Percentiles rank a stretch among this genome's conserved stretches.
Conservation (phyloP, 83 land plant genomes). For the Picea engelmannii region DNA sequence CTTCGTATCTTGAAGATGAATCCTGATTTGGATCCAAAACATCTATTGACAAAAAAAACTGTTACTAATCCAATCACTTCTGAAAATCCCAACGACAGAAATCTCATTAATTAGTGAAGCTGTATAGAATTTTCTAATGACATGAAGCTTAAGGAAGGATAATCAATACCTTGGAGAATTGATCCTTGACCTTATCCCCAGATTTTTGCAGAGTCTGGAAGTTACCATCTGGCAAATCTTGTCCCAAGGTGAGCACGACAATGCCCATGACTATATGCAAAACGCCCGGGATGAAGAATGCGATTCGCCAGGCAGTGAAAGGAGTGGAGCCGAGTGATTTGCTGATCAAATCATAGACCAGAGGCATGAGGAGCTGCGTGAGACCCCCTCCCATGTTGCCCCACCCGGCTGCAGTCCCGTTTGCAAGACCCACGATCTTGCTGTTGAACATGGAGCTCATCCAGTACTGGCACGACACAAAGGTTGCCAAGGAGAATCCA, state of each 20-base stretch:
- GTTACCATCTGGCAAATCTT: slow-evolving; percentile 81
- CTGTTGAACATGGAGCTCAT: slow-evolving; percentile 85
- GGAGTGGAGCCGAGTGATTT: slow-evolving; percentile 31
- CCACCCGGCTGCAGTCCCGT: slow-evolving; percentile 82
- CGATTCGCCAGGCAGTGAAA: slow-evolving; percentile 87
- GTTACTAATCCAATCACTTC: too few relatives aligned
- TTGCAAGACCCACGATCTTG: slow-evolving; percentile 64
- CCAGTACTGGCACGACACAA: slow-evolving; percentile 86
- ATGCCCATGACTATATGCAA: slow-evolving; percentile 64
- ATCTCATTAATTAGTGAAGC: too few relatives aligned
- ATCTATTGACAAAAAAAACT: too few relatives aligned
- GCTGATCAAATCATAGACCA: slow-evolving; percentile 48
- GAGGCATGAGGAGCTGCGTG: slow-evolving; percentile 78
- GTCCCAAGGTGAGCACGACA: slow-evolving; percentile 66
- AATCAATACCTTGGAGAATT: slow-evolving; percentile 33
- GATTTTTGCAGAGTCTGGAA: slow-evolving; percentile 29
- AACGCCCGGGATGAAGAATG: slow-evolving; percentile 73
- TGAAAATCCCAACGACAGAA: too few relatives aligned
- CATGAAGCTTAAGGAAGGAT: too few relatives aligned
- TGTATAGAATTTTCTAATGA: too few relatives aligned
- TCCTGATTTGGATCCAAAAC: too few relatives aligned
- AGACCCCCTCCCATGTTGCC: slow-evolving; percentile 77
- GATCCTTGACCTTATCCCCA: slow-evolving; percentile 53
- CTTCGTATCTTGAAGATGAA: too few relatives aligned
- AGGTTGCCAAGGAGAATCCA: slow-evolving; percentile 78